phyloP scores from a whole-genome alignment of 305 asterid species.

The Euphrasia arctica region DNA sequence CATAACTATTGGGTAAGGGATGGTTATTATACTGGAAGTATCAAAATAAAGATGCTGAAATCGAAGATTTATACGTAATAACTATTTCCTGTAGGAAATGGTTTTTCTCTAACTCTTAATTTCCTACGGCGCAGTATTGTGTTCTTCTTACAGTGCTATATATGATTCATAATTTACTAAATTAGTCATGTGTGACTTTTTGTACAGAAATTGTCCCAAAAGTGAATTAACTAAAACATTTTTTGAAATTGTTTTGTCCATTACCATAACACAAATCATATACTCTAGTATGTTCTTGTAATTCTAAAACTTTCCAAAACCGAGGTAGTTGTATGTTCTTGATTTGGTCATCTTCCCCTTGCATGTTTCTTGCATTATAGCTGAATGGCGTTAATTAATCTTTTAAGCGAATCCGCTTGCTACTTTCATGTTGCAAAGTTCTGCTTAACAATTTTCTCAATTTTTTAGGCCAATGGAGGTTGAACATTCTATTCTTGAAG shows the following conservation, averaged over 20 bases:
- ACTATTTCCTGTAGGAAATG: neutral
- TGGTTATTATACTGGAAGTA: neutral
- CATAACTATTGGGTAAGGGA: neutral
- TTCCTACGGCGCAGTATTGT: neutral
- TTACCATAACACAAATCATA: conserved; percentile 1
- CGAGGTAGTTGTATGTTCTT: neutral
- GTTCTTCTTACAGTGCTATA: conserved; percentile 1
- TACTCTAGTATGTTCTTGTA: neutral
- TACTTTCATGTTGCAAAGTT: conserved; percentile 4
- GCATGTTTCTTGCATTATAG: neutral
- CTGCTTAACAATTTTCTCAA: neutral
- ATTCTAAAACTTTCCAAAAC: neutral
- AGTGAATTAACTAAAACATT: neutral
- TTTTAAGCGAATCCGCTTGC: conserved; percentile 12
- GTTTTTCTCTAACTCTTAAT: too few relatives aligned
- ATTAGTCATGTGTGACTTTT: conserved; percentile 2
- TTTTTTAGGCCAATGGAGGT: conserved; percentile 59
- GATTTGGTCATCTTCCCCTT: neutral
- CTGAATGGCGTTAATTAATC: conserved; percentile 4
- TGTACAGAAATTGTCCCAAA: neutral
- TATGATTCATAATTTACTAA: neutral
- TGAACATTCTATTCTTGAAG: conserved; percentile 82
- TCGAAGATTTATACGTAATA: neutral
- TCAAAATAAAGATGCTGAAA: neutral
- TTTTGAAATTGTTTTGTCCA: neutral